Evolutionary conservation across 1,284 basidiomycete genomes (phyloP).

Genomic region (Boletus hoseneyae): DNA sequence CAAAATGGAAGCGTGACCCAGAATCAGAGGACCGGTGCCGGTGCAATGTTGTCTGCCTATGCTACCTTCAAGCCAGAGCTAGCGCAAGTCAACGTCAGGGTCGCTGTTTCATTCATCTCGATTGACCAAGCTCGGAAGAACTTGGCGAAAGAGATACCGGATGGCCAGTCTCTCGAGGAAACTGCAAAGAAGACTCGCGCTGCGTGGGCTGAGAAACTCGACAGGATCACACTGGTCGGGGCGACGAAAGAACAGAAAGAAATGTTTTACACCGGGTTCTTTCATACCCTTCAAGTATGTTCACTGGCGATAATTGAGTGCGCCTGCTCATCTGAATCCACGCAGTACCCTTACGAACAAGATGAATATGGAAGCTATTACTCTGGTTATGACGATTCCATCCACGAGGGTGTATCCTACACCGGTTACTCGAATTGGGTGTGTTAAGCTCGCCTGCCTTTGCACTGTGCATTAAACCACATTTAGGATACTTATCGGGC

Average conservation of each 20-base stretch:
- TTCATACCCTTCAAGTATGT: conserved; percentile 61
- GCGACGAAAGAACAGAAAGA: conserved; percentile 51
- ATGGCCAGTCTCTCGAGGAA: conserved; percentile 56
- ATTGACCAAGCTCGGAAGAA: conserved; percentile 69
- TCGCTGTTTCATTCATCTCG: conserved; percentile 80
- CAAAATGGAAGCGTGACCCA: conserved; percentile 44
- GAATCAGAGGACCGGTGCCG: conserved; percentile 32
- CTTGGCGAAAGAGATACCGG: conserved; percentile 60
- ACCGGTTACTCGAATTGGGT: conserved; percentile 86
- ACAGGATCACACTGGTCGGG: conserved; percentile 57
- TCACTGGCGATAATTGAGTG: neutral
- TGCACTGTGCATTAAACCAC: neutral
- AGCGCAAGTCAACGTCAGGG: conserved; percentile 52
- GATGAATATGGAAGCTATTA: conserved; percentile 70
- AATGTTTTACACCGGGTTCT: conserved; percentile 67
- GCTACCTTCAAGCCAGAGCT: conserved; percentile 45
- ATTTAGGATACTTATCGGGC: conserved; percentile 74
- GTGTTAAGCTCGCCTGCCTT: conserved; percentile 10
- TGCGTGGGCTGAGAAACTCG: conserved; percentile 72
- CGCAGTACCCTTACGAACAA: conserved; percentile 78
- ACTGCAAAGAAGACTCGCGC: conserved; percentile 58
- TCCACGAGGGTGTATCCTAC: conserved; percentile 67
- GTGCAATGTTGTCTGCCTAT: conserved; percentile 56
- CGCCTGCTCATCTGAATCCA: conserved; percentile 5
- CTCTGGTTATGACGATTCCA: conserved; percentile 66